Percentiles rank a stretch among this genome's conserved stretches.
Evolutionary conservation across 108 stramenopile species (phyloP).

Genomic region (Chaetoceros muelleri): DNA sequence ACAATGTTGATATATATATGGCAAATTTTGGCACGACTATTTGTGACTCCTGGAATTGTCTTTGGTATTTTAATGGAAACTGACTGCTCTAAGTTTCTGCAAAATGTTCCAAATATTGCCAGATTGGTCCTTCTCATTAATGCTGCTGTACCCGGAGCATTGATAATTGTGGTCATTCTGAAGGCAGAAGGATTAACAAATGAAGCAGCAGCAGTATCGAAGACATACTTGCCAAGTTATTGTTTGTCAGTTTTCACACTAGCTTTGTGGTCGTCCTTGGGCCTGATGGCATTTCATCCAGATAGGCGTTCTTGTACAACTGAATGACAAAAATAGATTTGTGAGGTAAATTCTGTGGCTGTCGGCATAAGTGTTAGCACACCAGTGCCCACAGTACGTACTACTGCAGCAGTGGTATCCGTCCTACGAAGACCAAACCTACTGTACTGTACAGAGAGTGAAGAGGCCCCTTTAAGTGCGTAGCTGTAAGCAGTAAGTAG

Average conservation of each 20-base stretch:
- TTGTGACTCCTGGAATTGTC: slow-evolving; percentile 44
- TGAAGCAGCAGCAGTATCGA: slow-evolving; percentile 45
- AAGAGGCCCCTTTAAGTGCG: no score
- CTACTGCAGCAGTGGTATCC: no score
- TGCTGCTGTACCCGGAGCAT: slow-evolving; percentile 47
- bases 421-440: no score
- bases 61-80: slow-evolving; percentile 33
- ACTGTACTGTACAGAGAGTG: no score
- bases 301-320: no score
- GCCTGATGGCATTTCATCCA: slow-evolving; percentile 42
- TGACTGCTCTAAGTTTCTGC: slow-evolving; percentile 41
- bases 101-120: slow-evolving; percentile 33
- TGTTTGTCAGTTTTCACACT: slow-evolving; percentile 50
- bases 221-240: slow-evolving; percentile 52
- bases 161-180: slow-evolving; percentile 46
- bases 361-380: no score
- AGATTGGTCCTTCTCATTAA: slow-evolving; percentile 60
- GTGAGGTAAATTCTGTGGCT: no score
- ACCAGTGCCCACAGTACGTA: no score
- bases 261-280: slow-evolving; percentile 57
- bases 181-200: slow-evolving; percentile 44
- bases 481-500: no score
- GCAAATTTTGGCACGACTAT: slow-evolving; percentile 45
- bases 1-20: no score
- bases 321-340: no score